These are phyloP conservation scores for Flaveria linearis DNA, from an alignment of 129 eudicot genomes.

Conservation along the genomic window DNA sequence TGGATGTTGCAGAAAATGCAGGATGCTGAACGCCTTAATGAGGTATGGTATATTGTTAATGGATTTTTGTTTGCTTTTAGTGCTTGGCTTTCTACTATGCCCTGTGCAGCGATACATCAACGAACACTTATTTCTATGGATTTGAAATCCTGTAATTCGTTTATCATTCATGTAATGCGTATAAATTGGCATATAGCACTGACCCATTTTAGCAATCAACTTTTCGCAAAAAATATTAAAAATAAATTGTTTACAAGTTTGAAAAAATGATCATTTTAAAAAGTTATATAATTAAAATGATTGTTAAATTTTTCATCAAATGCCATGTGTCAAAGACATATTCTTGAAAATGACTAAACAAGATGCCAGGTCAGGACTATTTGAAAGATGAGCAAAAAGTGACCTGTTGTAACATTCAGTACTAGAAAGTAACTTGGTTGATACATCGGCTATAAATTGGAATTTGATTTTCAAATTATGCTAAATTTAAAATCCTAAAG, in stretches of 20 bases:
- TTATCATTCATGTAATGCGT: neutral
- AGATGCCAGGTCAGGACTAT: neutral
- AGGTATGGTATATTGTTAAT: conserved; percentile 45
- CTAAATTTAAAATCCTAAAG: neutral
- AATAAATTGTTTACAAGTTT: neutral
- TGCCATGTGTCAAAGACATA: neutral
- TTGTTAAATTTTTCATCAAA: neutral
- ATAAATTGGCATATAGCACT: neutral
- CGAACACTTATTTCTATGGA: neutral
- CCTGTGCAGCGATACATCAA: neutral
- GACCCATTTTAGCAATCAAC: neutral
- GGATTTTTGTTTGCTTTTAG: conserved; percentile 14
- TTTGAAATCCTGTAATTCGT: conserved; percentile 9
- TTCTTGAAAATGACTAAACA: neutral
- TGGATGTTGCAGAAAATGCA: conserved; percentile 95
- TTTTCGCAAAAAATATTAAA: neutral
- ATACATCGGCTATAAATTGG: neutral
- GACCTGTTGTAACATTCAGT: neutral
- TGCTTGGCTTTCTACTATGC: neutral
- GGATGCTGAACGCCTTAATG: conserved; percentile 95
- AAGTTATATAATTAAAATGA: neutral
- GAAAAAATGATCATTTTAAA: neutral
- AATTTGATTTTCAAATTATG: neutral
- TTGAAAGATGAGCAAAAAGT: neutral
- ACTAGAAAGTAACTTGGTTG: neutral